Evolutionary conservation across 2,329 filamentous ascomycete genomes (phyloP).

Genomic region (Apiospora kogelbergensis): DNA sequence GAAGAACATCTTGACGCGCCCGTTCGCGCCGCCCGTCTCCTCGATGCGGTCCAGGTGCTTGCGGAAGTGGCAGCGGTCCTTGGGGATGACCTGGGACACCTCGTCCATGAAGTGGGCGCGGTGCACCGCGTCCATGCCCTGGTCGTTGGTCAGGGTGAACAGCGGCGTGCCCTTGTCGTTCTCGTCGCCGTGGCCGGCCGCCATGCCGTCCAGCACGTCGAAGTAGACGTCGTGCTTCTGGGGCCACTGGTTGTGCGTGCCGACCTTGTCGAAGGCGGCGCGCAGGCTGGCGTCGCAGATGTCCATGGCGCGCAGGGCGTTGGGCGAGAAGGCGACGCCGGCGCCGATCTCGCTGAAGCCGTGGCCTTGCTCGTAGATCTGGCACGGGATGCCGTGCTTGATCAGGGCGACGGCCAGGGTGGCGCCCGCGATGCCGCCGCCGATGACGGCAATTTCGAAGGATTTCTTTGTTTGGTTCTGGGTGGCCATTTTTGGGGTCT

Average conservation of each 20-base stretch:
- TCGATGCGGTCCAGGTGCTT: constrained; percentile 32
- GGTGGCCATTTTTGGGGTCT: not conserved
- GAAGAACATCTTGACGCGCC: constrained; percentile 21
- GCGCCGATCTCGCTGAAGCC: constrained; percentile 13
- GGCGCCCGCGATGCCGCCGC: constrained; percentile 14
- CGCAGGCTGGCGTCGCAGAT: constrained; percentile 8
- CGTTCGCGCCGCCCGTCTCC: constrained; percentile 18
- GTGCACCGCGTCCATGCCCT: constrained; percentile 18
- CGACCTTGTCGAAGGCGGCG: constrained; percentile 11
- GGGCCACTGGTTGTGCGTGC: constrained; percentile 13
- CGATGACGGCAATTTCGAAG: constrained; percentile 14
- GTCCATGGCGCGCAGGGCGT: constrained; percentile 13
- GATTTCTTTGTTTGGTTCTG: not conserved
- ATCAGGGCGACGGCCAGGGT: constrained; percentile 11
- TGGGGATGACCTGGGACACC: constrained; percentile 23
- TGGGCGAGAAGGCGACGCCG: constrained; percentile 14
- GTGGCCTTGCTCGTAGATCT: constrained; percentile 14
- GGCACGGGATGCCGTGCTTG: constrained; percentile 1
- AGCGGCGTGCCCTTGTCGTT: not conserved
- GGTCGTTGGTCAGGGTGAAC: constrained; percentile 5
- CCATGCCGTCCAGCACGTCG: constrained; percentile 15
- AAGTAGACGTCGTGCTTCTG: constrained; percentile 13
- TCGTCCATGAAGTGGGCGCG: constrained; percentile 27
- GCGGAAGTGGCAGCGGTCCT: constrained; percentile 22
- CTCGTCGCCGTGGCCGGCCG: not conserved